A percentile compares a stretch with the other conserved stretches of the same genome.
These are phyloP conservation scores for Xylariaceae sp. DNA, from an alignment of 2,329 filamentous ascomycete genomes.

Conservation along the genomic window DNA sequence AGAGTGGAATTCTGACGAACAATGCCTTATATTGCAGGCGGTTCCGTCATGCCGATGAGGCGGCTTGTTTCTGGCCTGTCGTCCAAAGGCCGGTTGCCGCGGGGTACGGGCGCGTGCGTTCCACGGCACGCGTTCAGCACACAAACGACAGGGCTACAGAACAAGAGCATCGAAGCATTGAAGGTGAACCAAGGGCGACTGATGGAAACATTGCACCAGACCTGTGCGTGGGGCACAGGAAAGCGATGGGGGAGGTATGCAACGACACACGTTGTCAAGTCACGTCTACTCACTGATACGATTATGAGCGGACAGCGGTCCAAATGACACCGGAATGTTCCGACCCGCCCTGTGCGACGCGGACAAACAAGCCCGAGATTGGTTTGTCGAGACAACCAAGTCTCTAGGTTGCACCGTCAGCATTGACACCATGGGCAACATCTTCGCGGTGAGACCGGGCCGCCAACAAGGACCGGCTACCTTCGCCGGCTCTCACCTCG, in stretches of 20 bases:
- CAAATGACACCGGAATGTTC: constrained; percentile 71
- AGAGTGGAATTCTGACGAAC: neutral
- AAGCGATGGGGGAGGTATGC: constrained; percentile 62
- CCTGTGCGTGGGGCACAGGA: constrained; percentile 63
- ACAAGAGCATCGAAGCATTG: constrained; percentile 31
- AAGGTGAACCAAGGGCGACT: constrained; percentile 56
- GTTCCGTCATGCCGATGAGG: neutral
- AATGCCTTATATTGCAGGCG: neutral
- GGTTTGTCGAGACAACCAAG: constrained; percentile 64
- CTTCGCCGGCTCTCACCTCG: constrained; percentile 66
- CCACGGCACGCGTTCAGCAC: constrained; percentile 13
- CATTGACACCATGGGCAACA: constrained; percentile 75
- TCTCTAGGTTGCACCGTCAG: constrained; percentile 62
- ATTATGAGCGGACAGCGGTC: constrained; percentile 33
- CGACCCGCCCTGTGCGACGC: constrained; percentile 67
- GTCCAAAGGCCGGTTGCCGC: neutral
- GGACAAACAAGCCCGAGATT: constrained; percentile 68
- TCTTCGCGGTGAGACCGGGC: constrained; percentile 68
- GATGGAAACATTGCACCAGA: constrained; percentile 61
- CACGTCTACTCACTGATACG: constrained; percentile 2
- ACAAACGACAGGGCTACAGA: neutral
- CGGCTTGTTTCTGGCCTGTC: constrained; percentile 3
- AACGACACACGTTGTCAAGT: neutral
- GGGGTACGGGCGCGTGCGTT: neutral
- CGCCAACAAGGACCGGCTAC: constrained; percentile 56